Base-by-base conservation (phyloP, 768 basidiomycete species). In the Russula ochroleuca region DNA sequence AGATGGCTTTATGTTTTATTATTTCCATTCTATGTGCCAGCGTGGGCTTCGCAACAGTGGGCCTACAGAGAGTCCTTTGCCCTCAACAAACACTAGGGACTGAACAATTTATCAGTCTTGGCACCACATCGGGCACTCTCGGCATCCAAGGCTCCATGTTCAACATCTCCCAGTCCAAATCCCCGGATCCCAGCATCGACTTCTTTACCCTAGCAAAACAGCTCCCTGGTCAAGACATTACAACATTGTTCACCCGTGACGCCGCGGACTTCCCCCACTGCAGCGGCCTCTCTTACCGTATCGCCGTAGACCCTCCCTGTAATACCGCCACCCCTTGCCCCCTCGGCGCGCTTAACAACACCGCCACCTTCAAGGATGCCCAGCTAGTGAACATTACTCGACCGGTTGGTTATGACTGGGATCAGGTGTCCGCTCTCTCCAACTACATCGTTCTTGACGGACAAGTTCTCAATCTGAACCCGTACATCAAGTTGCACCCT, bases 31-130 rank as follows among this genome's bases (percentile, higher is more conserved):
- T 97, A 21, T 97, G 96, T 68, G 85, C 80, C 21, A 74, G 78
- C 50, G 83, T 98, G 57, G 96, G 92, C 11, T 99, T 99, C 76
- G 81, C 88, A 60, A 99, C 97, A 43, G 92, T 99, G 68, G 96
- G 96, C 40, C 85, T 96, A 51, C 92, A 97, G 76, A 86, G 86
- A 69, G 92, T 93, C 50, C 83, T 99, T 35, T 99, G 97, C 77
- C 94, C 95, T 1, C 76, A 37, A 79, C 77, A 62, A 74, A 73
- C 67, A 72, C 73, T 59, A 70, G 70, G 53, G 86, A 83, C 69
- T 73, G 83, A 28, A 52, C 72, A 72, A 13, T 81, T 77, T 67
- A 67, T 73, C 28, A 67, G 81, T 49, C 78, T 91, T 3, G 90
- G 87, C 21, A 75, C 82, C 21, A 71, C 72, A 5, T 67, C 79